Evolutionary conservation across 202 grass and related monocot genomes (phyloP).

Genomic region (Saccharum hybrid): DNA sequence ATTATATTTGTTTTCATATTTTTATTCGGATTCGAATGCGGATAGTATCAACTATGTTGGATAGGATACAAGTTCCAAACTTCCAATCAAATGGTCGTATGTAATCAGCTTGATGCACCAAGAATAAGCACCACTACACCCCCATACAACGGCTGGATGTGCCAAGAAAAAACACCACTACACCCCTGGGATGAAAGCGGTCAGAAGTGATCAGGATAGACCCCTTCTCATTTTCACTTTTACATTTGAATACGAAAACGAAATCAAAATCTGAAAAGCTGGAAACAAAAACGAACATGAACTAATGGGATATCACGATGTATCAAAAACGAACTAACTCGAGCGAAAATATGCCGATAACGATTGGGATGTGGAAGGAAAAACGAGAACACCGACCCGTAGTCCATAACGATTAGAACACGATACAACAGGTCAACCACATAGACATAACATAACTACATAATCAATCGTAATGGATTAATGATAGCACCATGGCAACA

Average conservation of each 20-base stretch:
- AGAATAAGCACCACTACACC: background rate
- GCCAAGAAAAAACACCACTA: background rate
- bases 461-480: background rate
- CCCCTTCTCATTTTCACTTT: conserved; percentile 1
- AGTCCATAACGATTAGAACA: background rate
- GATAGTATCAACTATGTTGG: too few species aligned
- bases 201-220: background rate
- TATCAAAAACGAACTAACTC: background rate
- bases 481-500: background rate
- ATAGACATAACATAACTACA: conserved; percentile 11
- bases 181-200: background rate
- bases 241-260: background rate
- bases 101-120: background rate
- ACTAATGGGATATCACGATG: background rate
- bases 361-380: too few species aligned
- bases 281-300: background rate
- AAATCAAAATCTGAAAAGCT: background rate
- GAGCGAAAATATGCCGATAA: too few species aligned
- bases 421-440: background rate
- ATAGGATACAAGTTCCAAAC: too few species aligned
- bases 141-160: background rate
- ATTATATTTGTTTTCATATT: too few species aligned
- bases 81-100: background rate
- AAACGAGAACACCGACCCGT: background rate
- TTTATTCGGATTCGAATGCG: too few species aligned